Conservation (phyloP, 441 rosid genomes). For the Manihot esculenta region DNA sequence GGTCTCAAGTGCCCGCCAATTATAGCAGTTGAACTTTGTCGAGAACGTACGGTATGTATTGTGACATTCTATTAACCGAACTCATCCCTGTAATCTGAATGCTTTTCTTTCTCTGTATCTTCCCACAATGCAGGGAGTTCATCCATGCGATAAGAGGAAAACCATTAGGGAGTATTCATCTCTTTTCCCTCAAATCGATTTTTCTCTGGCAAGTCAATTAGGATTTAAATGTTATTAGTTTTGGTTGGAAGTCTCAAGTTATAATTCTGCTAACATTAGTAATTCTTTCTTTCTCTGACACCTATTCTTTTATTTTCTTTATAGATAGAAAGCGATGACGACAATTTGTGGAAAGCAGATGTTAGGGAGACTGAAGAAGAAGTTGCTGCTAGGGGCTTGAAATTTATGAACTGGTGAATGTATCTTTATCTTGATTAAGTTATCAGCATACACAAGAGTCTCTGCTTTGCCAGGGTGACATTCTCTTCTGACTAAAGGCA, state of each 20-base stretch:
- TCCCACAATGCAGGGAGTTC: constrained; percentile 45
- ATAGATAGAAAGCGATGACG: constrained; percentile 73
- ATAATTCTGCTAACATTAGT: background rate
- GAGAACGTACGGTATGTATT: constrained; percentile 42
- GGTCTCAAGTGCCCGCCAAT: constrained; percentile 49
- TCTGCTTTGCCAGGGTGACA: too few species aligned
- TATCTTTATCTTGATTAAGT: background rate
- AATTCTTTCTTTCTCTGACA: constrained; percentile 8
- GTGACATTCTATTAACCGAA: background rate
- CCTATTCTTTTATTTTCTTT: background rate
- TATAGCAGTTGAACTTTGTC: constrained; percentile 67
- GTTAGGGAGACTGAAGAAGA: constrained; percentile 52
- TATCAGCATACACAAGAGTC: background rate
- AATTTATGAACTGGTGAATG: constrained; percentile 56
- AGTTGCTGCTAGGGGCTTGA: constrained; percentile 57
- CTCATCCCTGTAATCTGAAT: background rate
- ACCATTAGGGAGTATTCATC: constrained; percentile 38
- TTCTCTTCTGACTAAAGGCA: too few species aligned
- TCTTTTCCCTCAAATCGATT: constrained; percentile 63
- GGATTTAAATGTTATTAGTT: background rate
- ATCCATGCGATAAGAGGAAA: constrained; percentile 73
- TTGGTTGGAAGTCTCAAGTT: background rate
- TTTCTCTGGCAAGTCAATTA: constrained; percentile 47
- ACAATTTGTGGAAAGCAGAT: constrained; percentile 51
- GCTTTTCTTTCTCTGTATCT: background rate